phyloP scores from a whole-genome alignment of 352 stramenopile species.

The Hyaloperonospora brassicae region DNA sequence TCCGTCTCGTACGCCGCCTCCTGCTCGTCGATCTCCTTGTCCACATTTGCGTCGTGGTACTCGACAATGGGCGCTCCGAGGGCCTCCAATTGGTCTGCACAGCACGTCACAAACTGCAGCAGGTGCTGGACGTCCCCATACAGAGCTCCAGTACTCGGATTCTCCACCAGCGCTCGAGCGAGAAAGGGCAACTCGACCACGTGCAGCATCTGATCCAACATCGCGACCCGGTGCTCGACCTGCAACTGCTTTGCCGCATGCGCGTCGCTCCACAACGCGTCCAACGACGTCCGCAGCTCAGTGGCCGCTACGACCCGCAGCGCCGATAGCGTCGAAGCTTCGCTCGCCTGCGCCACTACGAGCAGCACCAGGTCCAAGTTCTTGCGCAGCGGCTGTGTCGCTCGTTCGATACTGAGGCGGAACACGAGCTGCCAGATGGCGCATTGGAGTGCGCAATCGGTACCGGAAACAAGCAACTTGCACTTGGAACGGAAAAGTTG shows the following conservation, averaged over 20 bases:
- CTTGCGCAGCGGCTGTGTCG: conserved; percentile 44
- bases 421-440: conserved; percentile 51
- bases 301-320: conserved; percentile 24
- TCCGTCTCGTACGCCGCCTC: conserved; percentile 5
- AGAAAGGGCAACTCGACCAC: conserved; percentile 55
- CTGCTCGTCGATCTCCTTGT: not conserved
- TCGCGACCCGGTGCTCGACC: conserved; percentile 20
- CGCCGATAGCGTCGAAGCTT: conserved; percentile 4
- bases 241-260: conserved; percentile 3
- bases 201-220: conserved; percentile 51
- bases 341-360: conserved; percentile 24
- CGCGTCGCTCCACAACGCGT: conserved; percentile 20
- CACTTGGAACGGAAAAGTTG: conserved; percentile 63
- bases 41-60: conserved; percentile 26
- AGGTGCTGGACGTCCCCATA: conserved; percentile 21
- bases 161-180: conserved; percentile 35
- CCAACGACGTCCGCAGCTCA: conserved; percentile 37
- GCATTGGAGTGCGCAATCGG: conserved; percentile 17
- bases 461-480: conserved; percentile 26
- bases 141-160: conserved; percentile 12
- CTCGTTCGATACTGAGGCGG: conserved; percentile 39
- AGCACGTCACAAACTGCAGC: conserved; percentile 41
- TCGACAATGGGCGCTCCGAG: conserved; percentile 42
- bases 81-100: conserved; percentile 46
- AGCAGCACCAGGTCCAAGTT: conserved; percentile 59